A percentile compares a stretch with the other conserved stretches of the same genome.
Conservation (phyloP, 2,329 filamentous ascomycete species). For the Penicillium digitatum region DNA sequence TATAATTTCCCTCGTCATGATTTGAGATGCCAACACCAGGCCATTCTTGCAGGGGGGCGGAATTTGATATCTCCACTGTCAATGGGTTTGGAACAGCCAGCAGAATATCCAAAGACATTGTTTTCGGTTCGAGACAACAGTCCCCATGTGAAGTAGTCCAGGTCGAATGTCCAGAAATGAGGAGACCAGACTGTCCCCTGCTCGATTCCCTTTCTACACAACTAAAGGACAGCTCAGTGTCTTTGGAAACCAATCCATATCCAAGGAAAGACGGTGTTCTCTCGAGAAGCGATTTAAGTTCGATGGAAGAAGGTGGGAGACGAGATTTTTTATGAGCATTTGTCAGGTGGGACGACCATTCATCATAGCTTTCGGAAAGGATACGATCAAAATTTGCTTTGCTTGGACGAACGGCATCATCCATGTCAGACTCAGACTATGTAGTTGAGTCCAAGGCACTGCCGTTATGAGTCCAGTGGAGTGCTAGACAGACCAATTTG, state of each 20-base stretch:
- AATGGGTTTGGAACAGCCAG: slow-evolving; percentile 14
- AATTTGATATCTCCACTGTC: slow-evolving; percentile 6
- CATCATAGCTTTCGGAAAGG: not conserved
- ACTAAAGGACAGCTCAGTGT: not conserved
- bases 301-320: not conserved
- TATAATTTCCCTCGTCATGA: not conserved
- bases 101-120: not conserved
- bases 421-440: not conserved
- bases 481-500: not conserved
- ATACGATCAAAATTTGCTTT: not conserved
- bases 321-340: not conserved
- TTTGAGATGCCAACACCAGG: not conserved
- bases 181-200: not conserved
- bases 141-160: not conserved
- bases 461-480: not conserved
- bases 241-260: not conserved
- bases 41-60: not conserved
- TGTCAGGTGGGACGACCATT: not conserved
- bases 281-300: not conserved
- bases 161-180: not conserved
- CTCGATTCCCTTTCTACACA: not conserved
- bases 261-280: slow-evolving; percentile 1
- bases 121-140: slow-evolving; percentile 1
- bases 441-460: not conserved
- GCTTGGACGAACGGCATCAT: not conserved